Evolutionary conservation across 352 stramenopile genomes (phyloP).

Genomic region (Pythium dissotocum): DNA sequence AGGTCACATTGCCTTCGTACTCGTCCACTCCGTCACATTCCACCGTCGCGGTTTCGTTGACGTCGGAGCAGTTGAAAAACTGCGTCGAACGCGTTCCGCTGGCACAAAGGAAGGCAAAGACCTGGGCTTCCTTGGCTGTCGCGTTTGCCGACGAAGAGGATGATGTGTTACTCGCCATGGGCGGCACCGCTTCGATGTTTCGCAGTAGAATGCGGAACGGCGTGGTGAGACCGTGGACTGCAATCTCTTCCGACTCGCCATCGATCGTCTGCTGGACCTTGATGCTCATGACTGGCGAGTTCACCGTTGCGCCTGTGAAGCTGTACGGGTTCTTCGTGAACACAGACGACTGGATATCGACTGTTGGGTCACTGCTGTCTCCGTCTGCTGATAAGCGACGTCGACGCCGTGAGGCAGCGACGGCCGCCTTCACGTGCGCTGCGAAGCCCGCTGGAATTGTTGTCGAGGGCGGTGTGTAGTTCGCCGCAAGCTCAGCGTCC

Average conservation of each 20-base stretch:
- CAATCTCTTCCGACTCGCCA: constrained; percentile 33
- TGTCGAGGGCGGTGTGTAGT: constrained; percentile 50
- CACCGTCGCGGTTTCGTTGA: constrained; percentile 38
- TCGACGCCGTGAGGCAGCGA: constrained; percentile 15
- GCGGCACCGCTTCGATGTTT: constrained; percentile 41
- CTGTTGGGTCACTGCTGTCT: constrained; percentile 33
- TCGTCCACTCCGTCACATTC: constrained; percentile 51
- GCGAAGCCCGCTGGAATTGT: constrained; percentile 54
- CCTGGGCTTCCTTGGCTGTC: constrained; percentile 22
- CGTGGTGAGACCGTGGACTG: constrained; percentile 34
- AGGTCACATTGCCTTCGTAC: constrained; percentile 52
- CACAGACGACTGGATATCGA: constrained; percentile 64
- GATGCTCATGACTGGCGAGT: constrained; percentile 64
- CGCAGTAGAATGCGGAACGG: constrained; percentile 59
- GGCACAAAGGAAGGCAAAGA: constrained; percentile 45
- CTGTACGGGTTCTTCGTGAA: constrained; percentile 70
- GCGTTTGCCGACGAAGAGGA: constrained; percentile 6
- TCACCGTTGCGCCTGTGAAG: constrained; percentile 47
- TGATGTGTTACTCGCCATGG: constrained; percentile 8
- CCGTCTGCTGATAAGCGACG: constrained; percentile 25
- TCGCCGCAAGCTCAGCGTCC: constrained; percentile 44
- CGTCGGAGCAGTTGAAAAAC: constrained; percentile 52
- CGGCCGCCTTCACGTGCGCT: constrained; percentile 31
- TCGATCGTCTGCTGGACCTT: constrained; percentile 38
- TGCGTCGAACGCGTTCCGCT: constrained; percentile 52